Conservation (phyloP, 306 rosid species). For the Medicago arabica region DNA sequence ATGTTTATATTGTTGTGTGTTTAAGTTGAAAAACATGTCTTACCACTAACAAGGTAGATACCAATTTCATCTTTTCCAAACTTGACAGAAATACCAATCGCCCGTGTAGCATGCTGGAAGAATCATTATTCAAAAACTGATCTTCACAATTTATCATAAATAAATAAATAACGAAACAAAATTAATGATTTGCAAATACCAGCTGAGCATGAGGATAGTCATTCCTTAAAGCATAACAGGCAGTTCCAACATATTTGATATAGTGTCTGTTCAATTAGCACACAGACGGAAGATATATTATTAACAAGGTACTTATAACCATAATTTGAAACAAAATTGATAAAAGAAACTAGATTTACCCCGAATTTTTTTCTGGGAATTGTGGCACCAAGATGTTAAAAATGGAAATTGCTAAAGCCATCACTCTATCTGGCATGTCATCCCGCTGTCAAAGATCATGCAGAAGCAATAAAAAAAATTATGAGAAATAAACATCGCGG, state of each 20-base stretch:
- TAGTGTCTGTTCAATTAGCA: conserved; percentile 27
- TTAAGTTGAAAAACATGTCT: conserved; percentile 6
- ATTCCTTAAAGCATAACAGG: not conserved
- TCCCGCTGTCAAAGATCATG: not conserved
- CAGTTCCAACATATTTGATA: not conserved
- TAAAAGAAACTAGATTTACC: conserved; percentile 17
- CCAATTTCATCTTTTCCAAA: not conserved
- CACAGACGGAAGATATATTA: not conserved
- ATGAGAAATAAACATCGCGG: not conserved
- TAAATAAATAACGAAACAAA: not conserved
- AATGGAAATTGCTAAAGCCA: conserved; percentile 14
- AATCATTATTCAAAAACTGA: not conserved
- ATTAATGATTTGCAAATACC: conserved; percentile 38
- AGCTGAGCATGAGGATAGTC: not conserved
- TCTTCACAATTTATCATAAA: not conserved
- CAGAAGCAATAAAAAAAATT: not conserved
- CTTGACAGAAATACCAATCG: conserved; percentile 42
- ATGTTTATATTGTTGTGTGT: not conserved
- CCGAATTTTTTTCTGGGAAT: not conserved
- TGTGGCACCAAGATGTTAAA: conserved; percentile 14
- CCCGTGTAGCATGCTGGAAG: conserved; percentile 40
- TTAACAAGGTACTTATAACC: not conserved
- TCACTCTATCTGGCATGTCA: conserved; percentile 9
- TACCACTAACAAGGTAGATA: conserved; percentile 23
- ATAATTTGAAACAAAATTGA: not conserved